These are phyloP conservation scores for Malus hybrid DNA, from an alignment of 331 rosid species.

Conservation along the genomic window DNA sequence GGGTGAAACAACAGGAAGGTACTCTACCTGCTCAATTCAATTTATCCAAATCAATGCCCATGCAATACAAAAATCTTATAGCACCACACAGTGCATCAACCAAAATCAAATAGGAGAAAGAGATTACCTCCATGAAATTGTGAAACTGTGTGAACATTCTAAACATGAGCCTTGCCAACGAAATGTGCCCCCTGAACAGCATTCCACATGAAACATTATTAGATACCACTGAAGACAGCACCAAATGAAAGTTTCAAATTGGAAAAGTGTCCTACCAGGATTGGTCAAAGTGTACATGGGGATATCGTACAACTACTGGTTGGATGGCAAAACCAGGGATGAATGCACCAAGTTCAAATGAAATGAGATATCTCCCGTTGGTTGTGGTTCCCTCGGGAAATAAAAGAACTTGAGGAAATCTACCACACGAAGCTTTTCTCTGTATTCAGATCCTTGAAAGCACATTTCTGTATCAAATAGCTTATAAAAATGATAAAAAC, in stretches of 20 bases:
- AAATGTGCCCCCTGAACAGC: conserved; percentile 66
- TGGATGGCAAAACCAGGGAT: conserved; percentile 80
- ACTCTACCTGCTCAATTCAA: conserved; percentile 57
- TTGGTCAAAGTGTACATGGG: conserved; percentile 94
- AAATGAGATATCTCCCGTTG: conserved; percentile 75
- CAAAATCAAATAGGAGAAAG: conserved; percentile 2
- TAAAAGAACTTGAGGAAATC: conserved; percentile 83
- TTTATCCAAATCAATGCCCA: conserved; percentile 5
- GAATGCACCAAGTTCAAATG: conserved; percentile 97
- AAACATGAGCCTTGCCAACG: conserved; percentile 75
- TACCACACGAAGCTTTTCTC: conserved; percentile 83
- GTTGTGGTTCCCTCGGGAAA: conserved; percentile 99
- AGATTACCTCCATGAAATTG: conserved; percentile 82
- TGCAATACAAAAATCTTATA: conserved; percentile 1
- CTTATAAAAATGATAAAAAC: conserved; percentile 51
- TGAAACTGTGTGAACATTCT: conserved; percentile 97
- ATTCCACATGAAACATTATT: conserved; percentile 12
- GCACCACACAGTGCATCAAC: neutral
- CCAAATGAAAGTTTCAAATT: conserved; percentile 11
- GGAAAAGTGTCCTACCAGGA: conserved; percentile 63
- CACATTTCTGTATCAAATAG: conserved; percentile 90
- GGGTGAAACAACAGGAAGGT: conserved; percentile 69
- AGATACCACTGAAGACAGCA: conserved; percentile 14
- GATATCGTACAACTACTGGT: conserved; percentile 86
- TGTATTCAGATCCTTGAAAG: conserved; percentile 96